Percentiles rank a stretch among this genome's conserved stretches.
Conservation (phyloP, 768 basidiomycete species). For the Artomyces pyxidatus region DNA sequence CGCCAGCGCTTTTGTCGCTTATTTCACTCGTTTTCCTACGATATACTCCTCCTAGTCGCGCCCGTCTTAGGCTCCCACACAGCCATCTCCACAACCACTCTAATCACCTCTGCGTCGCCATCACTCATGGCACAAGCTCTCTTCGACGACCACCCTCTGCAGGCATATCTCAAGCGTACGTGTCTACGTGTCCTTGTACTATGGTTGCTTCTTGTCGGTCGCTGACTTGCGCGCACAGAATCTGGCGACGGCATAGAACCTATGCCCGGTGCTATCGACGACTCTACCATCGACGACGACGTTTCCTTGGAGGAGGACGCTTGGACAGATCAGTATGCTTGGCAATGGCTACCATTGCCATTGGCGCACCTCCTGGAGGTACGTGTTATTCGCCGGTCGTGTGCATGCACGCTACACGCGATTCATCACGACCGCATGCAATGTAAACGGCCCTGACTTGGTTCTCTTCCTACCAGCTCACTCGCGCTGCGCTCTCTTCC, state of each 20-base stretch:
- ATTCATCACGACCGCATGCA: too few species aligned
- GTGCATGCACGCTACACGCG: too few species aligned
- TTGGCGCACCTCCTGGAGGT: background rate
- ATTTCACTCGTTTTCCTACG: background rate
- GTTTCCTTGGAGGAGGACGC: background rate
- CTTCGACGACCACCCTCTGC: constrained; percentile 15
- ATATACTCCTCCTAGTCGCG: background rate
- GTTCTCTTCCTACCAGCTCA: background rate
- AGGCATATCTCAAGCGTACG: constrained; percentile 14
- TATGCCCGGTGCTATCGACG: constrained; percentile 15
- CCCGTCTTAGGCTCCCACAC: background rate
- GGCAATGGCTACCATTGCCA: constrained; percentile 9
- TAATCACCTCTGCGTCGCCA: background rate
- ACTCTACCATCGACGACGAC: constrained; percentile 4
- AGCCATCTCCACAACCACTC: background rate
- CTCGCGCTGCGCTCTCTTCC: constrained; percentile 5
- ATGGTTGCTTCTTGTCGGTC: background rate
- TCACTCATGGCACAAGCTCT: constrained; percentile 13
- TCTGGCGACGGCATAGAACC: constrained; percentile 14
- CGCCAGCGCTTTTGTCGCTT: background rate
- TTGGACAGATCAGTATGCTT: constrained; percentile 7
- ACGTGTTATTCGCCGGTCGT: background rate
- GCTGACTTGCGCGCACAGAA: constrained; percentile 5
- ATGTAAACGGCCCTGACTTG: background rate
- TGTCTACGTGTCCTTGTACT: background rate